A percentile compares a stretch with the other conserved stretches of the same genome.
Conservation (phyloP, 2,329 filamentous ascomycete species). For the Fusarium musae region DNA sequence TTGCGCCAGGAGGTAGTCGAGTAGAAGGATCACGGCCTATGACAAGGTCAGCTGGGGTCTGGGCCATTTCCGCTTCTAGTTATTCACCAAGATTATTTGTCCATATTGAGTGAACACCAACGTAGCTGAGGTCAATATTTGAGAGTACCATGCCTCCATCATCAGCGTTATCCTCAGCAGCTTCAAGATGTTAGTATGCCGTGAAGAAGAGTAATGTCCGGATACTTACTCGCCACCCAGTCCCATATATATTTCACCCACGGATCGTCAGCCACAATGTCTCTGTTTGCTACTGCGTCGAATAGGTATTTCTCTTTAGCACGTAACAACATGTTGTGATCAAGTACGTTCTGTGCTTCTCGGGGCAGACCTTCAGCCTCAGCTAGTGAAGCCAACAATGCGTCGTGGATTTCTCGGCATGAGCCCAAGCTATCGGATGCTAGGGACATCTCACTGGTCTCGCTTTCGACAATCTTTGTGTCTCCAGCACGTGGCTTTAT, state of each 20-base stretch:
- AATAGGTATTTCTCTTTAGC: conserved; percentile 72
- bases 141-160: conserved; percentile 77
- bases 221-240: conserved; percentile 72
- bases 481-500: conserved; percentile 41
- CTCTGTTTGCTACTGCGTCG: conserved; percentile 71
- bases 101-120: conserved; percentile 81
- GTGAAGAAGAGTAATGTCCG: background rate
- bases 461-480: conserved; percentile 45
- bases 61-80: background rate
- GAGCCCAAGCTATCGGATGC: conserved; percentile 56
- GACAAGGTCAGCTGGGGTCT: conserved; percentile 6
- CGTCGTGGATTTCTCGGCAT: conserved; percentile 68
- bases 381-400: conserved; percentile 58
- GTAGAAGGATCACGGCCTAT: conserved; percentile 60
- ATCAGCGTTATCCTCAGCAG: conserved; percentile 71
- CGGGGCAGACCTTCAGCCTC: conserved; percentile 60
- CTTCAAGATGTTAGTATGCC: conserved; percentile 47
- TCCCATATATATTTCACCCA: conserved; percentile 85
- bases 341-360: conserved; percentile 63
- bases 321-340: conserved; percentile 69
- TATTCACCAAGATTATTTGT: conserved; percentile 70
- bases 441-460: conserved; percentile 51
- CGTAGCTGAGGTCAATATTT: conserved; percentile 77
- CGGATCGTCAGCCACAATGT: conserved; percentile 75
- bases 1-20: conserved; percentile 59